Evolutionary conservation across 1,139 yeast genomes (phyloP), one percentile per base, ranked within the genome.

Genomic region (Yamadazyma spencermartinsiae): DNA sequence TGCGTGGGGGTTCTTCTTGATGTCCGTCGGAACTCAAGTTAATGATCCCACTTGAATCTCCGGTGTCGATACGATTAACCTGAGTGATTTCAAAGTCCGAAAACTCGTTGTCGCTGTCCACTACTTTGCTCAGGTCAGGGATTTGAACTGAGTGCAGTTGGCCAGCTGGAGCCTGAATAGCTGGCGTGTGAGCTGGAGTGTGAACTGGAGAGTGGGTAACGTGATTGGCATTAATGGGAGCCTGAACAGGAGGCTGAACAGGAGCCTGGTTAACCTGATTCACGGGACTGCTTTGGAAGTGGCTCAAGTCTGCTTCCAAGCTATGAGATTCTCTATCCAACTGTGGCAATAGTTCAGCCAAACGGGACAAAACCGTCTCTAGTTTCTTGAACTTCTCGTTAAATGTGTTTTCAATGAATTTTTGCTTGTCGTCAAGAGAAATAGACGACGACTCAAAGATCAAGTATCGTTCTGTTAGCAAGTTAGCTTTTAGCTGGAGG

Each of bases 381-480:
- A 35, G 42, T 38, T 11, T 20, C 12, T 31, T 39, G 39, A 26
- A 63, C 30, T 52, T 40, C 0, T 63, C 61, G 9, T 48, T 48
- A 36, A 57, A 60, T 15, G 36, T 51, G n/a, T 43, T 43, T 17
- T 40, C 38, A 17, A 60, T 52, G 48, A 62, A 61, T 18, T 50
- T 46, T 26, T 56, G 51, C 40, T 67, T 67, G 10, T 58, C 61
- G 40, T 65, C 71, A 7, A 61, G 45, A 2, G 72, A 63, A 10
- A 65, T 55, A n/a, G 67, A 58, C 1, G 70, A 58, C 4, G 70
- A 64, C 42, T 65, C 70, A 37, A 56, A 63, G 4, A 56, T 54
- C 4, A 49, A 38, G 35, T 61, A 56, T 38, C 65, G 41, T 40
- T 63, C 56, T 17, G 58, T 51, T 5, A 65, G 52, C 13, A 65